These are phyloP conservation scores for Byssochlamys sp. DNA, from an alignment of 2,329 filamentous ascomycete genomes.

Conservation along the genomic window DNA sequence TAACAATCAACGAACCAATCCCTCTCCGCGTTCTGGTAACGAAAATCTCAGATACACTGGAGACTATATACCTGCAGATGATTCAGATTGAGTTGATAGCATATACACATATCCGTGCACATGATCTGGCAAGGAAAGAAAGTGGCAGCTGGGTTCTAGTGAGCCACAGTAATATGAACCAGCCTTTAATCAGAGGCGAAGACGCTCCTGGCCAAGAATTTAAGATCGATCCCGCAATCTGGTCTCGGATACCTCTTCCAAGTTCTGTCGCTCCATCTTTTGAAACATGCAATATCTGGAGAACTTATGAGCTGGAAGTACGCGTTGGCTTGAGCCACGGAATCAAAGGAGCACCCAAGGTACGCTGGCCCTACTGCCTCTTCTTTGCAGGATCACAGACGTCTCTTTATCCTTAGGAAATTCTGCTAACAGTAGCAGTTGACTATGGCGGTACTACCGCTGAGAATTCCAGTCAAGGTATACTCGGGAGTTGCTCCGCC, in stretches of 20 bases:
- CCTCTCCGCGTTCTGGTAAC: constrained; percentile 72
- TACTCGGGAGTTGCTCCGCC: constrained; percentile 84
- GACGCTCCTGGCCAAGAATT: constrained; percentile 58
- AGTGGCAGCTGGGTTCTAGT: constrained; percentile 65
- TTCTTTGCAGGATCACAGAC: background rate
- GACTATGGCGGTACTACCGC: constrained; percentile 68
- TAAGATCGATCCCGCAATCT: constrained; percentile 60
- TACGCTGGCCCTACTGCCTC: constrained; percentile 22
- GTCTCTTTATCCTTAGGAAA: background rate
- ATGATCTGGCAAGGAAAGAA: constrained; percentile 63
- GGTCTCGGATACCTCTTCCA: constrained; percentile 63
- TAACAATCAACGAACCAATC: constrained; percentile 80
- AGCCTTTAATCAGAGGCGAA: constrained; percentile 53
- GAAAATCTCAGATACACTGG: constrained; percentile 59
- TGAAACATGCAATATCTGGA: constrained; percentile 73
- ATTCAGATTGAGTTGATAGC: constrained; percentile 75
- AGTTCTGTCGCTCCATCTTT: constrained; percentile 83
- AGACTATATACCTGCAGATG: constrained; percentile 64
- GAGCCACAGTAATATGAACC: constrained; percentile 60
- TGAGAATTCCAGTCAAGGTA: constrained; percentile 69
- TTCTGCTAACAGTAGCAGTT: constrained; percentile 33
- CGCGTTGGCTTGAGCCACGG: constrained; percentile 70
- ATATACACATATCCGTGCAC: constrained; percentile 67
- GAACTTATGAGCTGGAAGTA: constrained; percentile 75
- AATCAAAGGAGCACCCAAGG: constrained; percentile 43